Percentiles rank a stretch among this genome's conserved stretches.
Conservation (phyloP, 2,329 filamentous ascomycete species). For the Botryotinia convoluta region DNA sequence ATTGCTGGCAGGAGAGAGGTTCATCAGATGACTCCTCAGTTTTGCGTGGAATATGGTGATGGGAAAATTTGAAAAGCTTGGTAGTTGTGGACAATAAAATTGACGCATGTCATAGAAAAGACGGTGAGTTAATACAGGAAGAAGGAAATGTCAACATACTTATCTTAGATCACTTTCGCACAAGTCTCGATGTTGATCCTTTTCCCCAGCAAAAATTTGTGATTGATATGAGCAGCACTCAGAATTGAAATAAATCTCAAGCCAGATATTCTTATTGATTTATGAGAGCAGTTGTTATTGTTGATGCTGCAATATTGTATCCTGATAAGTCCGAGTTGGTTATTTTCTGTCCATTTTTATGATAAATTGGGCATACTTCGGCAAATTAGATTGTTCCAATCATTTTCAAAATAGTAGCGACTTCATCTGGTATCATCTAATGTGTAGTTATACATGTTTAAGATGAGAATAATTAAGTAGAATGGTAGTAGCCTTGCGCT, state of each 20-base stretch:
- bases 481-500: not conserved
- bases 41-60: not conserved
- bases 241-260: rapidly evolving
- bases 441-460: not conserved
- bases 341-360: not conserved
- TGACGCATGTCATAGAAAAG: not conserved
- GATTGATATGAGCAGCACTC: not conserved
- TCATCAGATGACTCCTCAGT: not conserved
- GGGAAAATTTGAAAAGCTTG: not conserved
- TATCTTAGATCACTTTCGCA: no score
- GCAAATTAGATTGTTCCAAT: not conserved
- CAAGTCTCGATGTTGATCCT: not conserved
- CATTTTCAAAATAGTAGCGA: no score
- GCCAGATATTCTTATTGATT: not conserved
- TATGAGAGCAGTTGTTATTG: not conserved
- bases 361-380: not conserved
- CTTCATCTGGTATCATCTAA: rapidly evolving
- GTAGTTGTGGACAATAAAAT: no score
- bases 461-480: not conserved
- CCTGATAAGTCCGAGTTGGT: not conserved
- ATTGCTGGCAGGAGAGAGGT: not conserved
- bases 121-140: not conserved
- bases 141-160: not conserved
- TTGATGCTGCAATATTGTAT: not conserved
- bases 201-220: not conserved